phyloP scores from a whole-genome alignment of 2,329 filamentous ascomycete genomes.

The Hirsutella rhossiliensis region DNA sequence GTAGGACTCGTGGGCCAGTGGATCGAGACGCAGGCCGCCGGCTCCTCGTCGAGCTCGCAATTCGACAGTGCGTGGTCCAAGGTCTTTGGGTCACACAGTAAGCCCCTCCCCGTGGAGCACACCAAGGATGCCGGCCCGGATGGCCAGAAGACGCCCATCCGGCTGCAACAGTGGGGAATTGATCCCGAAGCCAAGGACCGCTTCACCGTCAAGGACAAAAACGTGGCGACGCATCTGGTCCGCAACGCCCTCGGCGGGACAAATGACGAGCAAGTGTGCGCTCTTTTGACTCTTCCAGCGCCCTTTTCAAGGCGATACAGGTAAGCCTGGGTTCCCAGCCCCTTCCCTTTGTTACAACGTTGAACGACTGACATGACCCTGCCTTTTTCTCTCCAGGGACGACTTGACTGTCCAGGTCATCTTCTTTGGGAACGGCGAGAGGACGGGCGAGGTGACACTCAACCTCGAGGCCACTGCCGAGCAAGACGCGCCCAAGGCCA shows the following conservation, averaged over 20 bases:
- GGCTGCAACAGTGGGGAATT: slow-evolving; percentile 84
- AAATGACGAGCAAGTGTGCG: slow-evolving; percentile 87
- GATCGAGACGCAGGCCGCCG: slow-evolving; percentile 65
- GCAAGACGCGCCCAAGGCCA: slow-evolving; percentile 22
- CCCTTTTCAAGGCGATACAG: slow-evolving; percentile 87
- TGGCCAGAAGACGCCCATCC: slow-evolving; percentile 79
- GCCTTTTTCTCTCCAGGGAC: slow-evolving; percentile 54
- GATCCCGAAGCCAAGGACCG: slow-evolving; percentile 59
- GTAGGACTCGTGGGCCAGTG: slow-evolving; percentile 93
- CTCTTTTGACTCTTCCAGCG: slow-evolving; percentile 78
- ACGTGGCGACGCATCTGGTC: slow-evolving; percentile 89
- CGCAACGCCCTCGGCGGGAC: slow-evolving; percentile 89
- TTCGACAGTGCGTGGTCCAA: slow-evolving; percentile 58
- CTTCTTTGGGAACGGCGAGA: slow-evolving; percentile 80
- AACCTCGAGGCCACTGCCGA: slow-evolving; percentile 76
- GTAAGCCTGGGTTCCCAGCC: slow-evolving; percentile 28
- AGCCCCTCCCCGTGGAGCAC: slow-evolving; percentile 66
- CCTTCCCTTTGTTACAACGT: no score
- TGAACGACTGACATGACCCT: background rate
- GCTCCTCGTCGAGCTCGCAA: slow-evolving; percentile 44
- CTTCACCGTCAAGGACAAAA: slow-evolving; percentile 93
- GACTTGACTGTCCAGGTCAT: slow-evolving; percentile 97
- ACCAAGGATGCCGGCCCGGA: slow-evolving; percentile 33
- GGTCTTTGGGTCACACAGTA: slow-evolving; percentile 38
- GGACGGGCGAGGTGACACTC: slow-evolving; percentile 65